Evolutionary conservation across 352 stramenopile species (phyloP).

Genomic region (Ochromonadaceae sp.): DNA sequence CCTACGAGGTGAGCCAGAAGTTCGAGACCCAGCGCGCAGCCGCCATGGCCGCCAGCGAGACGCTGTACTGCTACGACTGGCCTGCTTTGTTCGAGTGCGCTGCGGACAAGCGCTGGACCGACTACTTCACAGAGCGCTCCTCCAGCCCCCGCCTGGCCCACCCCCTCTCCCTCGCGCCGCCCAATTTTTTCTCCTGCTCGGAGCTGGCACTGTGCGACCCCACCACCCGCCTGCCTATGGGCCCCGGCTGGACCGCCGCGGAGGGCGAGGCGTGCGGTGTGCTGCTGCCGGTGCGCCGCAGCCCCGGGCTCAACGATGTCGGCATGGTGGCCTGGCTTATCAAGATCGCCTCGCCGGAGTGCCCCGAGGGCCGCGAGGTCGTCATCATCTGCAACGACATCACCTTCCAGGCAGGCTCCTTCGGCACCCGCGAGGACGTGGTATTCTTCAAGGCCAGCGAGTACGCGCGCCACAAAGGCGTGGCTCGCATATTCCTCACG

Average conservation of each 20-base stretch:
- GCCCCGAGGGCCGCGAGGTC: conserved; percentile 83
- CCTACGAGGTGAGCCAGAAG: conserved; percentile 88
- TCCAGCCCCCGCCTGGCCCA: conserved; percentile 17
- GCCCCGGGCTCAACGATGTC: conserved; percentile 89
- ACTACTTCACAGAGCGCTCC: conserved; percentile 55
- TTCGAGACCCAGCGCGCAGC: conserved; percentile 73
- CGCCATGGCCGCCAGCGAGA: conserved; percentile 56
- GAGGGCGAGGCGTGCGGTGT: conserved; percentile 4
- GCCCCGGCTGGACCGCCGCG: conserved; percentile 17
- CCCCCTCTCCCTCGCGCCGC: conserved; percentile 18
- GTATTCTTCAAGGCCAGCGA: conserved; percentile 95
- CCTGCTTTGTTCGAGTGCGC: conserved; percentile 92
- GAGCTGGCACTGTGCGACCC: conserved; percentile 40
- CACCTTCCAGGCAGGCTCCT: conserved; percentile 95
- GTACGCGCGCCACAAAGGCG: conserved; percentile 57
- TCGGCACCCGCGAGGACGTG: conserved; percentile 95
- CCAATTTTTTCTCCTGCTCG: conserved; percentile 37
- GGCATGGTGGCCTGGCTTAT: conserved; percentile 99
- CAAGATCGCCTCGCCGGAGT: conserved; percentile 93
- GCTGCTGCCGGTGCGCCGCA: conserved; percentile 43
- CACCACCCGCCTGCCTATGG: not conserved
- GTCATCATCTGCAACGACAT: conserved; percentile 99
- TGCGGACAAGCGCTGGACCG: conserved; percentile 72
- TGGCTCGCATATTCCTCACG: conserved; percentile 95
- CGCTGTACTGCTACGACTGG: conserved; percentile 97